Evolutionary conservation across 163 green algal species (phyloP).

Genomic region (Scenedesmus sp.): DNA sequence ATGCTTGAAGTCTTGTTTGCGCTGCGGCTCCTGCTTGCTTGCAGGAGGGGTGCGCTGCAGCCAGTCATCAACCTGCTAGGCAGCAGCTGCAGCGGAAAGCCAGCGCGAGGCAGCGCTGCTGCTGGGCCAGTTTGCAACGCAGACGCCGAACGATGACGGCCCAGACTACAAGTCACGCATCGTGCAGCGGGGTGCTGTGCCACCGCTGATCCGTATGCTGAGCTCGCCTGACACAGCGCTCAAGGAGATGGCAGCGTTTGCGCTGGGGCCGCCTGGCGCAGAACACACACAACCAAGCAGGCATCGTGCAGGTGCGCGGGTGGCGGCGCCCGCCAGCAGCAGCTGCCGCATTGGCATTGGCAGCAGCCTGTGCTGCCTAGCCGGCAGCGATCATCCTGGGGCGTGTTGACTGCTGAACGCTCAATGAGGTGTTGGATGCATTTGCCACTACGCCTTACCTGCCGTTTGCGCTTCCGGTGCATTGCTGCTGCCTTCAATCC

Average conservation of each 20-base stretch:
- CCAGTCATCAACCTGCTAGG: slow-evolving; percentile 96
- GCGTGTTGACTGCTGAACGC: background rate
- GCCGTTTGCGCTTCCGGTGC: background rate
- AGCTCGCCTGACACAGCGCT: slow-evolving; percentile 82
- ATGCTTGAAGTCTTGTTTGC: background rate
- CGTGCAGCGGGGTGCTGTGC: slow-evolving; percentile 96
- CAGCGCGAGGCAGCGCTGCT: slow-evolving; percentile 97
- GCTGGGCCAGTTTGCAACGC: slow-evolving; percentile 94
- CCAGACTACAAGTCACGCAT: slow-evolving; percentile 83
- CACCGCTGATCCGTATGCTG: slow-evolving; percentile 97
- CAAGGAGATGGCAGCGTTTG: slow-evolving; percentile 99
- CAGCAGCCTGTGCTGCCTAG: background rate
- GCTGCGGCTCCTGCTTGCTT: background rate
- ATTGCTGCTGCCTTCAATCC: background rate
- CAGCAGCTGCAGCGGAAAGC: slow-evolving; percentile 90
- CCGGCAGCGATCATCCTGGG: too few species aligned
- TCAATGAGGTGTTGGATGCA: background rate
- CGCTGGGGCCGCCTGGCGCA: slow-evolving; percentile 96
- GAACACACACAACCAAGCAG: slow-evolving; percentile 97
- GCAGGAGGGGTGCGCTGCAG: slow-evolving; percentile 94
- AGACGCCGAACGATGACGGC: slow-evolving; percentile 37
- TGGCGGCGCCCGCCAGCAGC: background rate
- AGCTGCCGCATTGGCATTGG: background rate
- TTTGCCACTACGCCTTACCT: too few species aligned
- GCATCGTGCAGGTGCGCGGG: slow-evolving; percentile 63